Base-by-base conservation (phyloP, 2,329 filamentous ascomycete genomes). In the Calonectria honghensis region DNA sequence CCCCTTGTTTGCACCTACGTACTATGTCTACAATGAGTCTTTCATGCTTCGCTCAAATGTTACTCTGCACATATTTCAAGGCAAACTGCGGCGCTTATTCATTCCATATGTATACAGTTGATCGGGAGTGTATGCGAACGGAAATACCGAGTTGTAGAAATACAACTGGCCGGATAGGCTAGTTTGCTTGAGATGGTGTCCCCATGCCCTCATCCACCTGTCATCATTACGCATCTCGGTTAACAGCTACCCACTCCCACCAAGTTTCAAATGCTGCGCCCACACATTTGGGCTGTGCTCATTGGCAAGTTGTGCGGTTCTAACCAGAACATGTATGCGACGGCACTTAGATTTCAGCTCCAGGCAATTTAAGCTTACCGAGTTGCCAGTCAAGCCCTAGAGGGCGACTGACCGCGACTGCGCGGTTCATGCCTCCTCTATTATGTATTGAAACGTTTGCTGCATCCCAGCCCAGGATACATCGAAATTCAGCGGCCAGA, bases 211-310 rank as follows among this genome's bases (percentile, higher is more conserved):
- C 27, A 16, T 63, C 35, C 27, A 39, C 29, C 37, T 24, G 57
- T 63, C 57, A 63, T 41, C 35, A 63, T 63, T 63, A 27, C 35
- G 57, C 57, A 63, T 41, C 27, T 39, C 39, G 37, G 35, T 13
- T 39, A 20, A 63, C 35, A 37, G 57, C 57, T 41, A 41, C 24
- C 57, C 57, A 29, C 35, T 63, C 35, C 32, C 27, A 63, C 57
- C 57, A 29, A 41, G 57, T 63, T 41, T 29, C 35, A 37, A 63
- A 31, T 63, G 27, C 57, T 63, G 35, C 57, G 35, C 35, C 57
- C 37, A 61, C 57, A n/a, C 37, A 61, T 29, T 20, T 45, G 35
- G 35, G 57, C 57, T 61, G 20, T 41, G 57, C 57, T n/a, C 52
- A 35, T 31, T 20, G 45, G 29, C 9, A 41, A 45, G 24, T 16